phyloP scores from a whole-genome alignment of 169 alveolate genomes.

The Besnoitia besnoiti region DNA sequence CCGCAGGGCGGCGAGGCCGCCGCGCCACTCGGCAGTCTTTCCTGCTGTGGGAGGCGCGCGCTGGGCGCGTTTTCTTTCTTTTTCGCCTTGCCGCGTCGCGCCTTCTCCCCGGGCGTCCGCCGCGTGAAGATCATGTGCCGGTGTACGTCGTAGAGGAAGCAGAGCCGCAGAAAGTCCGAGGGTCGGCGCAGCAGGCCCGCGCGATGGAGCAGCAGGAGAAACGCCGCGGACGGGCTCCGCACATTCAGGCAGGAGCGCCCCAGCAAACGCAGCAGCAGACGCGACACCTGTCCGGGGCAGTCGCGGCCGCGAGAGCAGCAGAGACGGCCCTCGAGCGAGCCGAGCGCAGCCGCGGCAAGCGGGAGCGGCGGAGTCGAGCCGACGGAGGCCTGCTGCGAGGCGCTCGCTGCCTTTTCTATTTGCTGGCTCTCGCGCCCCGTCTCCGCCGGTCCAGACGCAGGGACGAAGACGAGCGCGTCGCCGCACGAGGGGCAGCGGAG shows the following conservation, averaged over 20 bases:
- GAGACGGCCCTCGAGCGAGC: not conserved
- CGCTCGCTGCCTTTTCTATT: too few relatives aligned
- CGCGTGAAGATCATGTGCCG: not conserved
- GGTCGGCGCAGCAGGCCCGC: not conserved
- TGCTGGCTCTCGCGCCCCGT: too few relatives aligned
- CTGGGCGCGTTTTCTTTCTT: too few relatives aligned
- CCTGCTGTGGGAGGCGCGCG: too few relatives aligned
- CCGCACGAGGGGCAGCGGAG: not conserved
- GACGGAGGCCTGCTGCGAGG: too few relatives aligned
- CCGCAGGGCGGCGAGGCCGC: too few relatives aligned
- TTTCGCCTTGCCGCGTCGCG: not conserved
- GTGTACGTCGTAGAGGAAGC: not conserved
- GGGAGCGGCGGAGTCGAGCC: too few relatives aligned
- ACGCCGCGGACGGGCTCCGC: not conserved
- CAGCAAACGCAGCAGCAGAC: not conserved
- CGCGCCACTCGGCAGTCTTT: too few relatives aligned
- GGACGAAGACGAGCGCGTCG: not conserved
- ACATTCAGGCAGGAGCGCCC: not conserved
- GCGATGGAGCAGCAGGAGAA: not conserved
- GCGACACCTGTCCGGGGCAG: not conserved
- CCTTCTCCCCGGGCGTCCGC: not conserved
- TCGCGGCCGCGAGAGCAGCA: not conserved
- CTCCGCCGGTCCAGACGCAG: too few relatives aligned
- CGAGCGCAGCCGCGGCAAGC: too few relatives aligned
- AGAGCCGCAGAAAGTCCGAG: not conserved